Base-by-base conservation (phyloP, 345 rosid species). In the Eucalyptus pauciflora region DNA sequence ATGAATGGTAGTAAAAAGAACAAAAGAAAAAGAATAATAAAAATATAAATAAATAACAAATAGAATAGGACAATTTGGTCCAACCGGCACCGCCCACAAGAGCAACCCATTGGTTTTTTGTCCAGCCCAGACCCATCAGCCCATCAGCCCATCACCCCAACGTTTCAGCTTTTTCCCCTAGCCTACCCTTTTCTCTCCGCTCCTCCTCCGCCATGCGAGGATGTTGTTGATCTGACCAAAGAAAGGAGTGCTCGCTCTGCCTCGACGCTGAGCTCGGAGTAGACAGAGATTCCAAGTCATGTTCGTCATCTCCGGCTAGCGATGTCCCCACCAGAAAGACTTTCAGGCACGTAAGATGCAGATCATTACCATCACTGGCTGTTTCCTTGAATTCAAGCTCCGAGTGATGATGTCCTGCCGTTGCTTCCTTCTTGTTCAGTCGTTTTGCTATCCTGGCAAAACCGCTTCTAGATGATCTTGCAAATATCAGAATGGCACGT, bases 361-460 rank as follows among this genome's bases (percentile, higher is more conserved):
- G 29, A 56, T 50, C 3, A 33, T 46, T n/a, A 8, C 50, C 45
- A 3, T 60, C 48, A 13, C 0, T 6, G 7, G 2, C 1, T 16
- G 7, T 51, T 24, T 31, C 7, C 54, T 0, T 4, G 3, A 56
- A 22, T 56, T 56, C 62, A 56, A 56, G 56, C 56, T 52, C 4
- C 1, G 1, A 7, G 22, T 52, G 22, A 17, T 52, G 56, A 52
- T 52, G 56, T 52, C 22, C 4, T 52, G 1, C 56, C 2, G 24
- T 52, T 52, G 56, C 56, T 52, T 52, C 56, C 51, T 52, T 52
- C 56, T 52, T 18, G 2, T 52, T 52, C 2, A 2, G 56, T 52
- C 10, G 4, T 18, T 52, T 52, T 3, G 56, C 56, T 3, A 52
- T 52, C 56, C 4, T 0, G 10, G 56, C 4, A 1, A 52, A 52